Percentiles rank a stretch among this genome's conserved stretches.
phyloP scores from a whole-genome alignment of 352 stramenopile genomes.

The Pythium phragmitis region DNA sequence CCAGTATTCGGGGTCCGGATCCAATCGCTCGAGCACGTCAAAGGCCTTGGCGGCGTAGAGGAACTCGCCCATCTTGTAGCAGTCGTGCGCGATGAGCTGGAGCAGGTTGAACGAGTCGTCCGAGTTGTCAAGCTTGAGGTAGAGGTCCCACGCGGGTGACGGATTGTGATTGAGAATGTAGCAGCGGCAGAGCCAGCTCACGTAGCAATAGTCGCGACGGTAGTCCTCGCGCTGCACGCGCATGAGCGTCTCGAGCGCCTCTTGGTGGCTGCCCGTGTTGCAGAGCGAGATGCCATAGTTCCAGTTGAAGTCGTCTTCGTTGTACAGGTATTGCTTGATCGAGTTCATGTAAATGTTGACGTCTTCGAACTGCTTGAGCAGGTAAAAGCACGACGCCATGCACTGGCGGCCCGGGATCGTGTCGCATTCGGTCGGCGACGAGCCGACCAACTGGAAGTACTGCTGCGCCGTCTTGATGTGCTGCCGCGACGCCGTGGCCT shows the following conservation, averaged over 20 bases:
- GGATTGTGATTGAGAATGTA: conserved; percentile 96
- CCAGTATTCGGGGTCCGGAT: conserved; percentile 95
- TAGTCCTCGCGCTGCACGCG: conserved; percentile 91
- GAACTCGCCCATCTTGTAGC: conserved; percentile 97
- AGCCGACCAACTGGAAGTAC: conserved; percentile 94
- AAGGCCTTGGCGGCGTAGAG: conserved; percentile 95
- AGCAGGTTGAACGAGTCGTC: conserved; percentile 96
- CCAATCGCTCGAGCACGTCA: conserved; percentile 92
- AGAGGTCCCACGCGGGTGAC: conserved; percentile 94
- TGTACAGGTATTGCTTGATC: conserved; percentile 96
- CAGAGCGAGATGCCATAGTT: conserved; percentile 95
- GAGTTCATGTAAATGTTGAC: conserved; percentile 97
- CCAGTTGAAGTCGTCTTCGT: conserved; percentile 98
- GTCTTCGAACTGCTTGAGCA: conserved; percentile 96
- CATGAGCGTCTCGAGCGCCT: conserved; percentile 92
- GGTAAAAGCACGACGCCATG: conserved; percentile 97
- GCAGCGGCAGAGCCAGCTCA: conserved; percentile 88
- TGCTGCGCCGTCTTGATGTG: conserved; percentile 93
- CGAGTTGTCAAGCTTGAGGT: conserved; percentile 95
- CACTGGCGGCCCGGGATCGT: conserved; percentile 96
- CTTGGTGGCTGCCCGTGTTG: conserved; percentile 91
- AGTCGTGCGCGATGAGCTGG: conserved; percentile 96
- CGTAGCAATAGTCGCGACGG: conserved; percentile 92
- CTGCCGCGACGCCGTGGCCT: conserved; percentile 86
- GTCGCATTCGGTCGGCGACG: conserved; percentile 93